phyloP scores from a whole-genome alignment of 345 rosid genomes.

The Kernera saxatilis region DNA sequence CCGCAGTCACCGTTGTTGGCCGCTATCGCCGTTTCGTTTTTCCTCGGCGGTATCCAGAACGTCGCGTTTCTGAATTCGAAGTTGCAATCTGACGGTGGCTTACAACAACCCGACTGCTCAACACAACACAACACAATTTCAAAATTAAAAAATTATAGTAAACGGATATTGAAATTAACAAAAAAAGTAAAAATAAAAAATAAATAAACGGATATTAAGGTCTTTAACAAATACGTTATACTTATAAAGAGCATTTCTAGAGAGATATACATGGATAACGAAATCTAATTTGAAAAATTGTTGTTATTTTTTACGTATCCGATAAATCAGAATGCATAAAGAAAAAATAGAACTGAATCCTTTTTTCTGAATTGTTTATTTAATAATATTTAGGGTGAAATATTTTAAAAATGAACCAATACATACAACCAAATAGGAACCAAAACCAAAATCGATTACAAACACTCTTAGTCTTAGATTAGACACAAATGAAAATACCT shows the following conservation, averaged over 20 bases:
- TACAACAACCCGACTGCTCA: slow-evolving; percentile 69
- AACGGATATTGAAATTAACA: not conserved
- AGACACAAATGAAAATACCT: not conserved
- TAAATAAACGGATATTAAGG: too few species aligned
- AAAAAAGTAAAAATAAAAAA: too few species aligned
- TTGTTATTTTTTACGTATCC: too few species aligned
- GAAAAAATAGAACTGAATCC: too few species aligned
- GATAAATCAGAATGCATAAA: too few species aligned
- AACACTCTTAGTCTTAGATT: not conserved
- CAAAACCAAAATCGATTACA: not conserved
- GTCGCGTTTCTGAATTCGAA: slow-evolving; percentile 43
- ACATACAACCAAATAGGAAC: not conserved
- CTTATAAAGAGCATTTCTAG: too few species aligned
- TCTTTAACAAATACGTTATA: too few species aligned
- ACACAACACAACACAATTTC: not conserved
- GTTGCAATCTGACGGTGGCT: slow-evolving; percentile 54
- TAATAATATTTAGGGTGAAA: too few species aligned
- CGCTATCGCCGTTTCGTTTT: slow-evolving; percentile 9
- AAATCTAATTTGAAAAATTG: too few species aligned
- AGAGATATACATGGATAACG: too few species aligned
- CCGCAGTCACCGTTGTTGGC: slow-evolving; percentile 33
- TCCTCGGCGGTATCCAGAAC: slow-evolving; percentile 24
- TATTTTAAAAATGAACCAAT: too few species aligned
- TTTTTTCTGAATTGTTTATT: too few species aligned
- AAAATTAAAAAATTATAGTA: not conserved